Base-by-base conservation (phyloP, 1,284 basidiomycete species). In the Apiotrichum sp. region DNA sequence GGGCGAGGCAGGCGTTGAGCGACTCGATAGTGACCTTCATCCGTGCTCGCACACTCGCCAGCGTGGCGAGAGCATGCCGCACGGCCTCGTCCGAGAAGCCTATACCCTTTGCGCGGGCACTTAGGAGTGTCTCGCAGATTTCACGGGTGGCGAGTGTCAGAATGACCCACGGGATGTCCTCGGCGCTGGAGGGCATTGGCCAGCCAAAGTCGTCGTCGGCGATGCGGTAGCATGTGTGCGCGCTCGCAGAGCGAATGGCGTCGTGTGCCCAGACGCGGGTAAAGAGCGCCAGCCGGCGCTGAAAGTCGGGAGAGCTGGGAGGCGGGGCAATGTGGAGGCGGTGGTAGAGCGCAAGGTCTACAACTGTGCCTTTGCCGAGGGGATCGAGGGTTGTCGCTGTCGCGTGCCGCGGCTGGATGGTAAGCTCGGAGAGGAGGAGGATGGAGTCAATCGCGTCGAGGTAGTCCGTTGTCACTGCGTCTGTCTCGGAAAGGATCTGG, bases 151-250 rank as follows among this genome's bases (percentile, higher is more conserved):
- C 44, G 1, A 42, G 39, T 6, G 52, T 47, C 9, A 57, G 36
- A 2, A 33, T 10, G 5, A 53, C 22, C 14, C 38, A 57, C 6
- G 52, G 47, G 22, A 47, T 42, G 29, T 41, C 48, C n/a, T 47
- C 42, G 4, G 33, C 5, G 11, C 42, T 14, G n/a, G n/a, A 14
- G 1, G 38, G 32, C 36, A 47, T 29, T 2, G 52, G 52, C 56
- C 56, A 57, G n/a, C 51, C 56, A 3, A 45, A 32, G 52, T 53
- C 56, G 9, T 53, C 52, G 47, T 57, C 48, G 38, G 22, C 33
- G 16, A 57, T 57, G 13, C 56, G 56, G 16, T 45, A 43, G 13
- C 38, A 41, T 2, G 47, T 53, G 22, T 50, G 47, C 11, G 52
- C 56, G 16, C 47, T 50, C 4, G 52, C 52, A 1, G 52, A 53